Evolutionary conservation across 768 basidiomycete genomes (phyloP), one percentile per base, ranked within the genome.

Genomic region (Leccinellum rugosiceps): DNA sequence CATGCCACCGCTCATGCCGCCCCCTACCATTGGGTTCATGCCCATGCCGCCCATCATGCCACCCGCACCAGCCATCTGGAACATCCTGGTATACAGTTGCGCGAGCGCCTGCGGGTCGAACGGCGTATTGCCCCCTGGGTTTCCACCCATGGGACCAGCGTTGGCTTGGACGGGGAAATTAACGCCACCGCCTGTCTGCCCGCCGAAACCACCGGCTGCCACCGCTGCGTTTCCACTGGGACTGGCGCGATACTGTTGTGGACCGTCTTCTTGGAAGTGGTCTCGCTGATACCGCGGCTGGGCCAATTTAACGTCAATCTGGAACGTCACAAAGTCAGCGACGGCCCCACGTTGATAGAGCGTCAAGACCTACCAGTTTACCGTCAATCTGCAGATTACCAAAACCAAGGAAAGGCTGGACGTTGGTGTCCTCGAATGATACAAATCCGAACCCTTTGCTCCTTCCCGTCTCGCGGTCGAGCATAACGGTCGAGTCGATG

Each of bases 391-490:
- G 88, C 23, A 98, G 78, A 65, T 92, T 91, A 6, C 92, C 91
- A 52, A 90, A 88, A 1, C 87, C 90, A 49, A 99, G 84, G 70
- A 94, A 90, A 35, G 88, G 87, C 59, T 93, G 88, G 21, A 95
- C 92, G 63, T 89, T 85, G n/a, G 87, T 88, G 59, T 92, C 89
- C 69, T 94, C 90, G 67, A 98, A 96, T 0, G 94, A 96, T 11
- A 98, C 92, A 69, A 99, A 99, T 0, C 95, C 97, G 63, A 99
- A 99, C 13, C 97, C 97, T 72, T 98, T 97, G 75, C 92, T 94
- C 50, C 94, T 77, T 25, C 91, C 90, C 4, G 94, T 94, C 73
- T 98, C 94, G 45, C 94, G 88, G 74, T 99, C 97, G 64, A 97
- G 81, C 97, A 98, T 99, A 63, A 99, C 94, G 1, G 96, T 98